These are phyloP conservation scores for Penicillium pancosmium DNA, from an alignment of 495 filamentous ascomycete genomes.

Conservation along the genomic window DNA sequence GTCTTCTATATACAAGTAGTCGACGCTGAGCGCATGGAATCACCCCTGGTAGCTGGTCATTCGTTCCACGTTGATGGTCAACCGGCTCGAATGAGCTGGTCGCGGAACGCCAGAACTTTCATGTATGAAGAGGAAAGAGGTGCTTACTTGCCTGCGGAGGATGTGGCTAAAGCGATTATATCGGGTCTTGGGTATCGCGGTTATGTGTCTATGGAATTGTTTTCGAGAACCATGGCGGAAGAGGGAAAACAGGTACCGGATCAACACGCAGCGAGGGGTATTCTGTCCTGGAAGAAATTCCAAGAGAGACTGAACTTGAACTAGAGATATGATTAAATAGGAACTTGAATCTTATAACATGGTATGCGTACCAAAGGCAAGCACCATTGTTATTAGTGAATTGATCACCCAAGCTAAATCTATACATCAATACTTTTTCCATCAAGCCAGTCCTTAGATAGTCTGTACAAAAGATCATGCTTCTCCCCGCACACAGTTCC, in stretches of 20 bases:
- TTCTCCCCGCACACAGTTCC: constrained; percentile 42
- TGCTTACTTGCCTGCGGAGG: constrained; percentile 61
- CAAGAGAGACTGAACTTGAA: constrained; percentile 11
- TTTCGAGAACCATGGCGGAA: constrained; percentile 60
- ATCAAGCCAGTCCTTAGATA: constrained; percentile 51
- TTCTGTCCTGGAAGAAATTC: constrained; percentile 55
- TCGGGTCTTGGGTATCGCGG: constrained; percentile 63
- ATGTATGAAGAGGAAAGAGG: constrained; percentile 65
- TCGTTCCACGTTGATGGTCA: constrained; percentile 63
- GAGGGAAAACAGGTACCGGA: constrained; percentile 52
- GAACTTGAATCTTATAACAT: too few species aligned
- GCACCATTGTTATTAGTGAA: neutral
- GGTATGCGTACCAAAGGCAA: neutral
- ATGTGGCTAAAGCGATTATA: constrained; percentile 52
- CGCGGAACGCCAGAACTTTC: constrained; percentile 71
- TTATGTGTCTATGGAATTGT: constrained; percentile 72
- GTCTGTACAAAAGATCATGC: constrained; percentile 49
- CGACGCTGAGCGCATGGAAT: constrained; percentile 62
- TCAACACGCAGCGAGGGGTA: constrained; percentile 62
- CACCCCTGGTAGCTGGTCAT: constrained; percentile 60
- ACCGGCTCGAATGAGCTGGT: constrained; percentile 73
- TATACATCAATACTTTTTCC: constrained; percentile 45
- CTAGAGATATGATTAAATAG: neutral
- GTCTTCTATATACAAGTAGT: constrained; percentile 75
- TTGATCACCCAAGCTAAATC: neutral